Evolutionary conservation across 345 rosid species (phyloP), one percentile per base, ranked within the genome.

Genomic region (Corymbia maculata): DNA sequence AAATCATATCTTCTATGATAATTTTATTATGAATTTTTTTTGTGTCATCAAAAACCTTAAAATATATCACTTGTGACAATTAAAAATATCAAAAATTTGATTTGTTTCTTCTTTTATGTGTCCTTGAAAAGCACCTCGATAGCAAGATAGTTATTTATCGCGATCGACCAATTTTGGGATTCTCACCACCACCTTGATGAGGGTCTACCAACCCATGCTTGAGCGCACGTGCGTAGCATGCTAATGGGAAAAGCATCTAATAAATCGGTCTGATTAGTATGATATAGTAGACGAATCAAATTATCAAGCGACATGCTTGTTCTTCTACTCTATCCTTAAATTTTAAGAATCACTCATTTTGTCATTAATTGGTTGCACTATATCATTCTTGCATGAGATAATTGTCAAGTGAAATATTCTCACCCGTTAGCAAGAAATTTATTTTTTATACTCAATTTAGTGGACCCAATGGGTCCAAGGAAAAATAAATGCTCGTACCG

Each of bases 181-280:
- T 28, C 70, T 64, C 36, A 13, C 36, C 70, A 64, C 36, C 66
- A 59, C 66, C 66, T 59, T 3, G 1, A 11, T 26, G 66, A 59
- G 66, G 66, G 26, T 59, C 26, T 26, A 30, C 66, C 66, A 59
- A 5, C 30, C 30, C 66, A 26, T 59, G 30, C 30, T 50, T 50
- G 51, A 50, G 51, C 12, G n/a, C n/a, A 50, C 11, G 17, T 51
- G 53, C 16, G 16, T 17, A 51, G 2, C 6, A 13, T 0, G 7
- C 7, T 1, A 13, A 3, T 4, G 75, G 2, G 36, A 64, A 64
- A 64, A 64, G 36, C 36, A 64, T 28, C 30, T n/a, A 28, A n/a
- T 28, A 6, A 6, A 8, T n/a, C 1, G 0, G 9, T n/a, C n/a
- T n/a, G n/a, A n/a, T n/a, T 36, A n/a, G 13, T 5, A 3, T 64